Evolutionary conservation across 192 early-diverging fungal genomes (phyloP).

Genomic region (Lunasporangiospora selenospora): DNA sequence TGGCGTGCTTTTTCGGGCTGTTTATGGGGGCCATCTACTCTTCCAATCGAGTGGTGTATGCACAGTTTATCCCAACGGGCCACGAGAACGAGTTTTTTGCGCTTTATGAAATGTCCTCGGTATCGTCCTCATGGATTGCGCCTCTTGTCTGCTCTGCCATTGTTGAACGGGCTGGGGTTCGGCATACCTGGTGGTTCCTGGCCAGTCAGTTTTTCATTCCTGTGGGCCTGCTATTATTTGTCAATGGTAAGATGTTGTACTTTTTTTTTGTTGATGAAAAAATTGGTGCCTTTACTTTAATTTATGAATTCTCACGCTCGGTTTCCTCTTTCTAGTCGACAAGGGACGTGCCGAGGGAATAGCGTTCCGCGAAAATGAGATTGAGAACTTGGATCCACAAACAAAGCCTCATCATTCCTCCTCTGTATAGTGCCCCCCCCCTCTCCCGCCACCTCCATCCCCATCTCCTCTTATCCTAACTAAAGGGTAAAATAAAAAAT

Average conservation of each 20-base stretch:
- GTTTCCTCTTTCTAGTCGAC: background rate
- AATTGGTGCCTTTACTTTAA: background rate
- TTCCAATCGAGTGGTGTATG: conserved; percentile 59
- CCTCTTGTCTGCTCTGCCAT: conserved; percentile 65
- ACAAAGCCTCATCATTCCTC: too few relatives aligned
- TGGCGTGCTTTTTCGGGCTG: conserved; percentile 59
- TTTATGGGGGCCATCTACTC: conserved; percentile 57
- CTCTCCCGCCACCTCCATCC: too few relatives aligned
- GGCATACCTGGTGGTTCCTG: conserved; percentile 34
- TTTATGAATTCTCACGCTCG: background rate
- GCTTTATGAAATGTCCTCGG: conserved; percentile 59
- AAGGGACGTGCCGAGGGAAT: conserved; percentile 13
- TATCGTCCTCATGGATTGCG: conserved; percentile 61
- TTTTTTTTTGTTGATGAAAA: background rate
- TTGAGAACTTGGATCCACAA: too few relatives aligned
- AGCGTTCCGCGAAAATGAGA: conserved; percentile 15
- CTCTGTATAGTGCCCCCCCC: too few relatives aligned
- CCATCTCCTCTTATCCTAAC: too few relatives aligned
- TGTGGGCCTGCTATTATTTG: conserved; percentile 23
- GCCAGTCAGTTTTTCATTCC: conserved; percentile 30
- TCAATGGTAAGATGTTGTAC: conserved; percentile 16
- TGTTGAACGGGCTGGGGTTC: conserved; percentile 37
- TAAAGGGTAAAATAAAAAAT: too few relatives aligned
- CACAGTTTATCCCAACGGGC: conserved; percentile 66
- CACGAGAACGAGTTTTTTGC: conserved; percentile 71